Evolutionary conservation across 192 early-diverging fungal genomes (phyloP), one percentile per base, ranked within the genome.

Genomic region (Linderina pennispora): DNA sequence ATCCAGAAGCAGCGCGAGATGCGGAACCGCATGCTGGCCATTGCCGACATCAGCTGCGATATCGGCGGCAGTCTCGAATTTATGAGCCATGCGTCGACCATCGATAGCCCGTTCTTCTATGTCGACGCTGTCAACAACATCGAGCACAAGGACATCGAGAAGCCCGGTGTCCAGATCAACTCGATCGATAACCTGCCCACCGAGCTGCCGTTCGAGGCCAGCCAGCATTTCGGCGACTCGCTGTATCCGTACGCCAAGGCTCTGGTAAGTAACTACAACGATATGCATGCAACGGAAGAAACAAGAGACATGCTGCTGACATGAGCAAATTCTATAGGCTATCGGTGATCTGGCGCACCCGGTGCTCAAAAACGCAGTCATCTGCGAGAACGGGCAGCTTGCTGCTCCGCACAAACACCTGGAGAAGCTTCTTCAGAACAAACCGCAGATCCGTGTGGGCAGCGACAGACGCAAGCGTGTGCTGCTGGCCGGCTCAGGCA

Each of bases 171-270:
- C n/a, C 91, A 95, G 58, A 89, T 98, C 65, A 92, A 96, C 82
- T 91, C 91, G 6, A 90, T 98, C 24, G 96, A 98, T 55, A 98
- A 95, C 55, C 65, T 98, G 28, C 96, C 96, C 1, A 89, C 96
- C 2, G 96, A 98, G 71, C 74, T 98, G 49, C 96, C 96, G 4
- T 58, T 94, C 16, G 93, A 97, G 54, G 89, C 92, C 23, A 94
- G 91, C 62, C 74, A 91, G 59, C 87, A 90, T 67, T 98, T 98
- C 71, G 86, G 89, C 49, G 79, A 87, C 43, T 75, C 88, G 7
- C 68, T 98, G 11, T 85, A 80, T 45, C 91, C 94, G 4, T 82
- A 77, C 47, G 65, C 92, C 36, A 83, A 79, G 61, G 86, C 90
- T 40, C 58, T 96, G 75, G 89, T 90, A 58, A 56, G 72, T 58